Evolutionary conservation across 2,329 filamentous ascomycete genomes (phyloP).

Genomic region (Cyphellophora europaea): DNA sequence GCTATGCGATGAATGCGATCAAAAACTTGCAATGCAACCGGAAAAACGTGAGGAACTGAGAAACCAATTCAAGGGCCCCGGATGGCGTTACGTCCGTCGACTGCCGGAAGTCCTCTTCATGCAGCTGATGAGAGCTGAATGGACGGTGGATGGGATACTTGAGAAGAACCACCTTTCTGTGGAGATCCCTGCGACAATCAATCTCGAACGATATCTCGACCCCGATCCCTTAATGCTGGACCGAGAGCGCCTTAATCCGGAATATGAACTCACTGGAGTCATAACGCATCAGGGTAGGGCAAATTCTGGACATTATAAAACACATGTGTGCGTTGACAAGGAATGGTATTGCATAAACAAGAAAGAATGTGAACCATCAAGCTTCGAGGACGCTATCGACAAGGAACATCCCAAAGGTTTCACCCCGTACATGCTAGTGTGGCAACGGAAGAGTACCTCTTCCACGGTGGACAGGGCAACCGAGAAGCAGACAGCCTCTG

Average conservation of each 20-base stretch:
- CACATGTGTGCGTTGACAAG: neutral
- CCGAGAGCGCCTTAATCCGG: neutral
- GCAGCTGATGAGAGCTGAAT: neutral
- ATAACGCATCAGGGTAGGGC: neutral
- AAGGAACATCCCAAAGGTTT: neutral
- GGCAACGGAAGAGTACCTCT: no score
- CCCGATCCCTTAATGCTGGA: neutral
- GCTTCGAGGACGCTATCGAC: neutral
- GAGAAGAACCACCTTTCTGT: neutral
- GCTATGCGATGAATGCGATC: no score
- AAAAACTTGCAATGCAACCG: no score
- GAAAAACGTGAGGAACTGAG: no score
- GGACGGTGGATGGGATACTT: neutral
- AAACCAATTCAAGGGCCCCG: no score
- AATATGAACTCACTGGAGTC: neutral
- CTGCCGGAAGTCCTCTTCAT: conserved; percentile 1
- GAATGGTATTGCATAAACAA: neutral
- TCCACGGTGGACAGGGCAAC: no score
- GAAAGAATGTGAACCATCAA: neutral
- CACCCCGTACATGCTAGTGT: neutral
- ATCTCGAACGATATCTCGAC: neutral
- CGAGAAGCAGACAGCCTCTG: no score
- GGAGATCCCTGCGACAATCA: neutral
- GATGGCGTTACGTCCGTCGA: no score
- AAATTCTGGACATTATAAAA: neutral